phyloP scores from a whole-genome alignment of 805 yeast species.

The Cyberlindnera mrakii region DNA sequence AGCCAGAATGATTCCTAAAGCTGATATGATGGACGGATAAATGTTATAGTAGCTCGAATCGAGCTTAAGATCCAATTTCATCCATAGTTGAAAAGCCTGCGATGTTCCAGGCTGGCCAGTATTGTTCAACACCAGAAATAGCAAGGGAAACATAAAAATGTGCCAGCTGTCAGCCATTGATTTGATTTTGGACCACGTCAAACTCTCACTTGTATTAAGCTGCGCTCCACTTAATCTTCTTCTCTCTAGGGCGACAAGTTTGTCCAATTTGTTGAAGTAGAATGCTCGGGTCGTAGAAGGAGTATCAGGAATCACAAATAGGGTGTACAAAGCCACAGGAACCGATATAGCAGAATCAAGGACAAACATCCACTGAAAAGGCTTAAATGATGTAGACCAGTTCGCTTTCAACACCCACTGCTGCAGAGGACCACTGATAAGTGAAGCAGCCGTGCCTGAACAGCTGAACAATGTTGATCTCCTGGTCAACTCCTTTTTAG shows the following conservation, averaged over 20 bases:
- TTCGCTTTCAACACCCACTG: conserved; percentile 22
- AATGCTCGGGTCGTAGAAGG: conserved; percentile 35
- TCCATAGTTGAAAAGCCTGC: conserved; percentile 43
- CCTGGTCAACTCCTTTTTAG: conserved; percentile 26
- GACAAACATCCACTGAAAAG: conserved; percentile 38
- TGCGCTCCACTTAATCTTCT: conserved; percentile 36
- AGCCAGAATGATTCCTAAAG: conserved; percentile 33
- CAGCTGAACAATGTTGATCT: conserved; percentile 26
- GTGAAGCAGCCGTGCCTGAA: conserved; percentile 26
- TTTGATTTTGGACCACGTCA: conserved; percentile 33
- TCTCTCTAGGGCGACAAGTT: conserved; percentile 38
- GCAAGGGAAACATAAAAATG: conserved; percentile 35
- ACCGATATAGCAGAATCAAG: conserved; percentile 34
- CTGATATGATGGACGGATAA: conserved; percentile 34
- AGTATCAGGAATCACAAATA: conserved; percentile 35
- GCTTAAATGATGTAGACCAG: conserved; percentile 20
- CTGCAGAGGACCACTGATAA: conserved; percentile 33
- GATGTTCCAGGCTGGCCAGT: conserved; percentile 26
- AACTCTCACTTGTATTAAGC: conserved; percentile 33
- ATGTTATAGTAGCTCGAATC: conserved; percentile 31
- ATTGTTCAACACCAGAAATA: conserved; percentile 14
- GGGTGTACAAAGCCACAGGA: conserved; percentile 37
- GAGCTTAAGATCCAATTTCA: conserved; percentile 30
- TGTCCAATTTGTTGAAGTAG: conserved; percentile 25
- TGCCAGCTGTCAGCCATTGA: conserved; percentile 42